Evolutionary conservation across 768 basidiomycete genomes (phyloP).

Genomic region (Suillus spraguei): DNA sequence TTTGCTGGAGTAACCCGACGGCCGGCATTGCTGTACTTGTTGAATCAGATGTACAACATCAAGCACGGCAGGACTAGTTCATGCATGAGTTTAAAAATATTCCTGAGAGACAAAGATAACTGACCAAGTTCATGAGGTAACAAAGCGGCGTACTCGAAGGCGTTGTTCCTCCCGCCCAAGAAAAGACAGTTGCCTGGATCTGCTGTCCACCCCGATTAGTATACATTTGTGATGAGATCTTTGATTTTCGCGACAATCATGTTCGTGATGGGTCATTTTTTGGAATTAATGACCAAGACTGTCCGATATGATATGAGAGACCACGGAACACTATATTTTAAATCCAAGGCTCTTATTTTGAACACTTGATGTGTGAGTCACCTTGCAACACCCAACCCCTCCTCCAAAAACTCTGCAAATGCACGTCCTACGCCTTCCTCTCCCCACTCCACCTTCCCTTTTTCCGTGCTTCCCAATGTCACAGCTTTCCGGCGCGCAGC

Average conservation of each 20-base stretch:
- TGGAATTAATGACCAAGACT: neutral
- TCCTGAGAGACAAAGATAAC: neutral
- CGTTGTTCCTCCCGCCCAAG: neutral
- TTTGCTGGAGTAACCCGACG: neutral
- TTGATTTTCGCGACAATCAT: too few relatives aligned
- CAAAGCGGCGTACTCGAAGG: neutral
- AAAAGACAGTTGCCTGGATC: neutral
- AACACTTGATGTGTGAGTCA: neutral
- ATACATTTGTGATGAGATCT: too few relatives aligned
- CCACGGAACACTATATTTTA: neutral
- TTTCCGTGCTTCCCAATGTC: slow-evolving; percentile 78
- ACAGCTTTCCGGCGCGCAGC: slow-evolving; percentile 88
- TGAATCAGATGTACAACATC: neutral
- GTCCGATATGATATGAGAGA: neutral
- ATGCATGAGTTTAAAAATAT: neutral
- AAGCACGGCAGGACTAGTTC: neutral
- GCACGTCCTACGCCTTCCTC: slow-evolving; percentile 70
- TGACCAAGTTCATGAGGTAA: neutral
- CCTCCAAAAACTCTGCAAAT: slow-evolving; percentile 73
- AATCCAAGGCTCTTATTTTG: neutral
- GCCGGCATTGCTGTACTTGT: neutral
- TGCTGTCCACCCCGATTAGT: neutral
- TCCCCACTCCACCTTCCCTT: slow-evolving; percentile 75
- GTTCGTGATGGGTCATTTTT: neutral
- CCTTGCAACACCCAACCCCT: slow-evolving; percentile 27